Evolutionary conservation across 1,284 basidiomycete species (phyloP).

Genomic region (Leccinum pachyderme): DNA sequence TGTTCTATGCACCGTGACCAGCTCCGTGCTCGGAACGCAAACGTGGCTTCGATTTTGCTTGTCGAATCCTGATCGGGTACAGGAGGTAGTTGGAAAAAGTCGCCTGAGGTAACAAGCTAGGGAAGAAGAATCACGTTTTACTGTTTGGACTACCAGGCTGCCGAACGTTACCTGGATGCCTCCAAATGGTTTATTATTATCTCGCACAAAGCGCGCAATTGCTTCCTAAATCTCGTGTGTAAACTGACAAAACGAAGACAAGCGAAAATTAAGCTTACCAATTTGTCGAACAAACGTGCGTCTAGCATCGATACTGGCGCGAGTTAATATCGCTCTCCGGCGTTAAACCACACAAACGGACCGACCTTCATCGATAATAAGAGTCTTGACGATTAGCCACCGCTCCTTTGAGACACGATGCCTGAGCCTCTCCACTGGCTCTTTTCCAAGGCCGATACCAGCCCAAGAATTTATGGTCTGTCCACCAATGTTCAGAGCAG

Average conservation of each 20-base stretch:
- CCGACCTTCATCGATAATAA: conserved; percentile 74
- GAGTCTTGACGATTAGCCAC: conserved; percentile 51
- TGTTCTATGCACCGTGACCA: conserved; percentile 51
- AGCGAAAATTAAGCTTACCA: conserved; percentile 37
- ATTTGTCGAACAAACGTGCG: conserved; percentile 62
- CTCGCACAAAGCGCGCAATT: conserved; percentile 51
- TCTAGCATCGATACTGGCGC: conserved; percentile 58
- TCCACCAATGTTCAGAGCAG: conserved; percentile 78
- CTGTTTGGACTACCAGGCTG: not conserved
- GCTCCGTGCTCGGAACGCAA: conserved; percentile 66
- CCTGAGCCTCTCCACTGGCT: conserved; percentile 47
- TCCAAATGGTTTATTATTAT: conserved; percentile 49
- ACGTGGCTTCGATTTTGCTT: conserved; percentile 38
- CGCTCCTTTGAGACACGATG: conserved; percentile 46
- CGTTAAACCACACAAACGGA: conserved; percentile 2
- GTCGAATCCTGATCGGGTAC: conserved; percentile 48
- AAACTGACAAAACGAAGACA: not conserved
- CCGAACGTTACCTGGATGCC: conserved; percentile 60
- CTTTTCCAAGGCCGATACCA: conserved; percentile 65
- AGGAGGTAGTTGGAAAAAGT: conserved; percentile 81
- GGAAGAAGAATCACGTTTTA: conserved; percentile 8
- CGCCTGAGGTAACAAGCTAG: conserved; percentile 72
- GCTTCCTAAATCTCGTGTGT: conserved; percentile 24
- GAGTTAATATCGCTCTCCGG: not conserved
- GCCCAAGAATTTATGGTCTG: conserved; percentile 78